Evolutionary conservation across 1,284 basidiomycete genomes (phyloP).

Genomic region (Coniferiporia weirii): DNA sequence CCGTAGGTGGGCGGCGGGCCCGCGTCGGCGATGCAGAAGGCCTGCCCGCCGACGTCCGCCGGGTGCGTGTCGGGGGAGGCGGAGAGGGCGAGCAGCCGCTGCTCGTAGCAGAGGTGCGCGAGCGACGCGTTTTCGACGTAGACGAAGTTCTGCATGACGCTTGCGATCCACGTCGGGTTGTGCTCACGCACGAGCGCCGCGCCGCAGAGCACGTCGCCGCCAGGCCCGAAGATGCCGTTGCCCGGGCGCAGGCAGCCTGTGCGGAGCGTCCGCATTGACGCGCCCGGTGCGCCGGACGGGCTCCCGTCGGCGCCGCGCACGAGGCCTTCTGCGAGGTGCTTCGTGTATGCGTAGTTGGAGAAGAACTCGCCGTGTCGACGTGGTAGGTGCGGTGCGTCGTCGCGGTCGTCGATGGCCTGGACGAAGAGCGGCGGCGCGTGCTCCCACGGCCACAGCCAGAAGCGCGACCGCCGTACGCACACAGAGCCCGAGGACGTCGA

Average conservation of each 20-base stretch:
- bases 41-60: constrained; percentile 66
- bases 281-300: constrained; percentile 27
- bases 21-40: constrained; percentile 59
- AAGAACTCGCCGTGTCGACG: constrained; percentile 53
- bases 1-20: constrained; percentile 56
- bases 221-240: constrained; percentile 67
- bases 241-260: constrained; percentile 72
- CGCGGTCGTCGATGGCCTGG: constrained; percentile 56
- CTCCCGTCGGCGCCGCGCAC: constrained; percentile 51
- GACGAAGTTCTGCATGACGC: constrained; percentile 54
- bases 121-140: constrained; percentile 72
- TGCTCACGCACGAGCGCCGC: constrained; percentile 51
- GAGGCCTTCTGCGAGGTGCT: constrained; percentile 46
- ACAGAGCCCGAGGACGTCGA: constrained; percentile 63
- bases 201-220: constrained; percentile 63
- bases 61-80: constrained; percentile 35
- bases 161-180: constrained; percentile 58
- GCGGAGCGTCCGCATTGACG: constrained; percentile 33
- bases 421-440: constrained; percentile 46
- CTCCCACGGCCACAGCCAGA: constrained; percentile 71
- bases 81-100: constrained; percentile 46
- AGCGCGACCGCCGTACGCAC: constrained; percentile 45
- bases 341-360: constrained; percentile 66
- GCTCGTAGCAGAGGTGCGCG: constrained; percentile 67
- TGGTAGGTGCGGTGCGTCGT: constrained; percentile 32